Evolutionary conservation across 192 early-diverging fungal genomes (phyloP), one percentile per base, ranked within the genome.

Genomic region (Spizellomyces punctatus): DNA sequence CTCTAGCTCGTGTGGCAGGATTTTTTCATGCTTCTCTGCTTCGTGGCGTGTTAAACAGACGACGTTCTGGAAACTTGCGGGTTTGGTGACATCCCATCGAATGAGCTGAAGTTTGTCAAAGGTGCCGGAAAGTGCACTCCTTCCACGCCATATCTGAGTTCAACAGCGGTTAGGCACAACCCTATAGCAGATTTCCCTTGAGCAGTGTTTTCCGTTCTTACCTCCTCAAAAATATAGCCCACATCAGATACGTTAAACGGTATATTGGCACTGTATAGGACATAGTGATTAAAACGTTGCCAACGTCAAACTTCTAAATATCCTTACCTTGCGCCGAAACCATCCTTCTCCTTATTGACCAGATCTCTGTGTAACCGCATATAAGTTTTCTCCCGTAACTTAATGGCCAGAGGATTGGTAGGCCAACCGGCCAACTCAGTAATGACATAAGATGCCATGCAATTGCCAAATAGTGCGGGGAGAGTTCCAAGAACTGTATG

Each of bases 391-490:
- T 92, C 86, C 19, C 94, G 90, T 21, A 49, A 45, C 50, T 86
- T 85, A 62, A 81, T 74, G 10, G 77, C 67, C 27, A 86, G 45
- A 19, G 85, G 85, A 22, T 71, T 67, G 52, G 76, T 81, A 21
- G 48, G 57, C 57, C 67, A 86, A 16, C 64, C 71, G 14, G 77
- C 85, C 7, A 86, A 67, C 58, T 83, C 69, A 8, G 81, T 84
- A 49, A 94, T 83, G 6, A 96, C 91, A 74, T 95, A 90, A 0
- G 93, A 91, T 10, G 93, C 96, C 84, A 98, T 91, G 9, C 92
- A 83, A 74, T 91, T 93, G 49, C 96, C 97, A 83, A 99, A 99
- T 71, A 97, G 89, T 16, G 94, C 93, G 0, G 97, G 97, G 60
- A 99, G 80, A 1, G 96, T 96, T 47, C 93, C 94, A 54, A 88